phyloP scores from a whole-genome alignment of 768 basidiomycete genomes.

The Serendipita vermifera region DNA sequence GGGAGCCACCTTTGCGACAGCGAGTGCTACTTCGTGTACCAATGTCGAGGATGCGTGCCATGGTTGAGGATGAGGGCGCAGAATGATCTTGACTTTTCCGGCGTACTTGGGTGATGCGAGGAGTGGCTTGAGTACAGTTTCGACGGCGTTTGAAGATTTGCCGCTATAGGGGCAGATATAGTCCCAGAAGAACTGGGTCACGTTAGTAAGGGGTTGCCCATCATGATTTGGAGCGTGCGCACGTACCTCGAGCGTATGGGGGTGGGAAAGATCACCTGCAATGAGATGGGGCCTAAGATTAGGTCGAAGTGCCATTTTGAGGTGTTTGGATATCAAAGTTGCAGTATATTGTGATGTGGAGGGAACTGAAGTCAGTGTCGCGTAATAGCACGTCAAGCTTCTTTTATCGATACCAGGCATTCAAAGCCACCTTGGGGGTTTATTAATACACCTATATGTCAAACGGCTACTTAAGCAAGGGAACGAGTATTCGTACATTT shows the following conservation, averaged over 20 bases:
- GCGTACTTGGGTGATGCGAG: constrained; percentile 51
- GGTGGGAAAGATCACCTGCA: constrained; percentile 44
- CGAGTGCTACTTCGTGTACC: constrained; percentile 70
- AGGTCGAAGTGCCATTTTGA: constrained; percentile 78
- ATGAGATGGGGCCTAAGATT: constrained; percentile 52
- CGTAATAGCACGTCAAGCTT: no score
- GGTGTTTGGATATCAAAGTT: no score
- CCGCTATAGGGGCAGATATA: constrained; percentile 74
- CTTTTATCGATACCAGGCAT: no score
- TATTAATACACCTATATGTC: no score
- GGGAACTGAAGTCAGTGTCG: no score
- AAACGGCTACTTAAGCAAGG: no score
- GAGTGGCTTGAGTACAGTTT: constrained; percentile 46
- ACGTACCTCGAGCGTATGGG: constrained; percentile 72
- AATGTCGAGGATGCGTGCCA: constrained; percentile 66
- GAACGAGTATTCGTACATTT: no score
- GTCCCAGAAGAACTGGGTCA: constrained; percentile 73
- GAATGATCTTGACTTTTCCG: constrained; percentile 51
- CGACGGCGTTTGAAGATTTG: constrained; percentile 47
- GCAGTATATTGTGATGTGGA: no score
- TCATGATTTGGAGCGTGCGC: no score
- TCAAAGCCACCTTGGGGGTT: no score
- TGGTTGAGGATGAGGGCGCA: constrained; percentile 24
- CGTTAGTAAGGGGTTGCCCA: no score
- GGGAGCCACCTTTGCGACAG: constrained; percentile 60